Conservation (phyloP, 2,329 filamentous ascomycete genomes). For the Pseudovirgaria hyperparasitica region DNA sequence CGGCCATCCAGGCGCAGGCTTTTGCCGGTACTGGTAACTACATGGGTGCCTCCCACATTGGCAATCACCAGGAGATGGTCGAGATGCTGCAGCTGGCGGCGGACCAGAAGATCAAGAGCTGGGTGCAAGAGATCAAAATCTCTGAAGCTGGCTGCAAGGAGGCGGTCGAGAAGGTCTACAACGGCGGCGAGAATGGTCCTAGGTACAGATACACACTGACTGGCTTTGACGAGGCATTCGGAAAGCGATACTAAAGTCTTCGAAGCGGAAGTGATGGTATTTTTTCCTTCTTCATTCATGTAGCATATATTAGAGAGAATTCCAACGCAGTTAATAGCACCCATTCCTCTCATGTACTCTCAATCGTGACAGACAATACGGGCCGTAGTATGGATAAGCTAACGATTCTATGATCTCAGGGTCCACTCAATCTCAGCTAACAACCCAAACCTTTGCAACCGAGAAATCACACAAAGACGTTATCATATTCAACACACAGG, state of each 20-base stretch:
- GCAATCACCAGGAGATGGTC: conserved; percentile 36
- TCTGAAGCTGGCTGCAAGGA: conserved; percentile 56
- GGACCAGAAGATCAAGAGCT: conserved; percentile 39
- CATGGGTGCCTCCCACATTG: conserved; percentile 38
- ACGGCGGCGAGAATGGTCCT: conserved; percentile 59
- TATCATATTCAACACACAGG: too few species aligned
- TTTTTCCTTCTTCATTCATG: too few species aligned
- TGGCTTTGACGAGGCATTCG: conserved; percentile 55
- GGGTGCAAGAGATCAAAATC: conserved; percentile 58
- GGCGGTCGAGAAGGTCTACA: conserved; percentile 52
- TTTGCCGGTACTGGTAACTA: conserved; percentile 59
- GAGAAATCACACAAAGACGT: too few species aligned
- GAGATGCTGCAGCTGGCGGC: conserved; percentile 38
- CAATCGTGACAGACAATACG: too few species aligned
- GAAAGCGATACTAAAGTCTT: conserved; percentile 30
- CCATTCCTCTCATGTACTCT: too few species aligned
- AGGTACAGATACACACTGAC: conserved; percentile 60
- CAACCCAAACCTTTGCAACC: too few species aligned
- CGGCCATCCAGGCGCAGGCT: conserved; percentile 58
- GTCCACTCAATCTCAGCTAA: too few species aligned
- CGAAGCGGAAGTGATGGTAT: too few species aligned
- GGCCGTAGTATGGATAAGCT: too few species aligned
- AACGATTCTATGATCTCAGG: too few species aligned
- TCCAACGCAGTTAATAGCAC: too few species aligned
- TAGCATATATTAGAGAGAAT: too few species aligned